Conservation (phyloP, 345 rosid genomes). For the Lepidium sativum region DNA sequence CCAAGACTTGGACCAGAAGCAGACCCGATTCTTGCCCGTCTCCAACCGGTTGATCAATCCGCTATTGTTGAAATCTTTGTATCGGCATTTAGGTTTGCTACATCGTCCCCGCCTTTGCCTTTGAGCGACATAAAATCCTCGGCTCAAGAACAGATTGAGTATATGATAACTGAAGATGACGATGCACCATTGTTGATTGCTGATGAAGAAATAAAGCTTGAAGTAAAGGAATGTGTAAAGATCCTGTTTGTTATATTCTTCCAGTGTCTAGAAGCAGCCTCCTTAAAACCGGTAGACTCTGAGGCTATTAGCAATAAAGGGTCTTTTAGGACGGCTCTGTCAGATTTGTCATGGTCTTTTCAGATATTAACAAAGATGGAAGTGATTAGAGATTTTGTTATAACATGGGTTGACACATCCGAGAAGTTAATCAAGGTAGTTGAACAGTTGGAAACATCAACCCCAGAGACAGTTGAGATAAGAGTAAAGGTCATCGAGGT, state of each 20-base stretch:
- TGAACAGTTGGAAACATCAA: constrained; percentile 23
- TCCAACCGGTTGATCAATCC: constrained; percentile 59
- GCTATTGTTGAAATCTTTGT: constrained; percentile 47
- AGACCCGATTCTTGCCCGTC: constrained; percentile 65
- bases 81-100: constrained; percentile 58
- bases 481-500: constrained; percentile 56
- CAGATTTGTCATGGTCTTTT: constrained; percentile 66
- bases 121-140: constrained; percentile 55
- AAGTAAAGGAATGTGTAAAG: constrained; percentile 53
- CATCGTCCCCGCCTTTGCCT: constrained; percentile 47
- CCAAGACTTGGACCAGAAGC: constrained; percentile 62
- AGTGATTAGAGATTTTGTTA: constrained; percentile 58
- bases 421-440: constrained; percentile 47
- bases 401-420: constrained; percentile 68
- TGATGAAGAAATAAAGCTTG: constrained; percentile 49
- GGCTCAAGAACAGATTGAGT: constrained; percentile 81
- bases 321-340: constrained; percentile 39
- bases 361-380: constrained; percentile 71
- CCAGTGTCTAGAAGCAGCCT: constrained; percentile 36
- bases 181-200: constrained; percentile 63
- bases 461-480: constrained; percentile 34
- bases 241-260: constrained; percentile 43
- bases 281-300: constrained; percentile 27
- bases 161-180: constrained; percentile 88
- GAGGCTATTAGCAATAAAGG: constrained; percentile 25